Evolutionary conservation across 2,329 filamentous ascomycete genomes (phyloP).

Genomic region (Diaporthe amygdali): DNA sequence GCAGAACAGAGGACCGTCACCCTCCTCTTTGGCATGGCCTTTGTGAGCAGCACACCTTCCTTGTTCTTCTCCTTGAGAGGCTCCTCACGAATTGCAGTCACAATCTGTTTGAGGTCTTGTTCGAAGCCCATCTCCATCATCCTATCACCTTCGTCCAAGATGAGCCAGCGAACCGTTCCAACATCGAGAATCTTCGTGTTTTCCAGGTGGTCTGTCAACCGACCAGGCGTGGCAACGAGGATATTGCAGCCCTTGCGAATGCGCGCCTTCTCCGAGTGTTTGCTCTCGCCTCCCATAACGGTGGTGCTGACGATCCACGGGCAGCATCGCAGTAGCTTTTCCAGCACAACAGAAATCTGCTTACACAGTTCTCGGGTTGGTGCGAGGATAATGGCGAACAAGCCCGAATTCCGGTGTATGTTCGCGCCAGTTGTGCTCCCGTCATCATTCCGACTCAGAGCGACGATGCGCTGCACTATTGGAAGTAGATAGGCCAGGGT

Average conservation of each 20-base stretch:
- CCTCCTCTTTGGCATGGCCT: constrained; percentile 74
- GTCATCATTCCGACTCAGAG: constrained; percentile 66
- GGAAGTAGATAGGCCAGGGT: constrained; percentile 95
- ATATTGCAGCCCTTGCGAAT: constrained; percentile 95
- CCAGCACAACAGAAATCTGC: constrained; percentile 87
- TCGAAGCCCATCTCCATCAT: constrained; percentile 98
- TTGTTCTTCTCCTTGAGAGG: constrained; percentile 63
- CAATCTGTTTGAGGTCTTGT: constrained; percentile 87
- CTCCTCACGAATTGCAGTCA: constrained; percentile 76
- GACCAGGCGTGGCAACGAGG: constrained; percentile 89
- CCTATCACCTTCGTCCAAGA: constrained; percentile 96
- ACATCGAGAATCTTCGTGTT: constrained; percentile 91
- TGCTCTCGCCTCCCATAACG: constrained; percentile 73
- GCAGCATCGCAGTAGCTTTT: constrained; percentile 83
- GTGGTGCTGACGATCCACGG: constrained; percentile 95
- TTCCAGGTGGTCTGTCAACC: constrained; percentile 88
- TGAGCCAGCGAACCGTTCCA: constrained; percentile 88
- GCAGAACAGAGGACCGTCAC: constrained; percentile 93
- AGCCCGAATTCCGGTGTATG: constrained; percentile 82
- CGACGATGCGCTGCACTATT: constrained; percentile 86
- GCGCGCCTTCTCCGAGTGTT: constrained; percentile 87
- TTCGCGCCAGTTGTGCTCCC: constrained; percentile 48
- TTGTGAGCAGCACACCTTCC: constrained; percentile 62
- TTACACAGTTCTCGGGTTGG: constrained; percentile 94
- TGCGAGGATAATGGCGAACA: constrained; percentile 93